Base-by-base conservation (phyloP, 148 eudicot genomes). In the Vaccinium vitisidaea region DNA sequence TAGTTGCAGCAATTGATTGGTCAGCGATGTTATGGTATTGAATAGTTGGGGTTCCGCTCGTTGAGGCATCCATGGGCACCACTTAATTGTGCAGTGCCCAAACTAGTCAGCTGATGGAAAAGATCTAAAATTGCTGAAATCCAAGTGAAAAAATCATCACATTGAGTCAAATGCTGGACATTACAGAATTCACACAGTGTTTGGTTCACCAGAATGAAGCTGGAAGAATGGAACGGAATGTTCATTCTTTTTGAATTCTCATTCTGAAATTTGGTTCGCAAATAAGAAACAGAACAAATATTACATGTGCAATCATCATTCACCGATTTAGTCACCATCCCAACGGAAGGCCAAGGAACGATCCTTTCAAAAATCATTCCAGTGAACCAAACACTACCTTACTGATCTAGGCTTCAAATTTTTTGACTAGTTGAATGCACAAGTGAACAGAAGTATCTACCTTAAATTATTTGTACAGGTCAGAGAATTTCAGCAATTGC, bases 61-160 rank as follows among this genome's bases (percentile, higher is more conserved):
- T 84, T 21, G 98, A 89, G 88, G 95, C 92, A 67, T 96, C 99
- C 99, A 96, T 93, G 93, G 94, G 94, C 94, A 92, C 94, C 86
- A 92, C 90, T 87, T 65, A 65, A 55, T 49, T 74, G 80, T 89
- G 94, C 92, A 94, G 95, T 93, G 93, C 95, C 94, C 94, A 70
- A 81, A 85, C 67, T 83, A 85, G 88, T 83, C 61, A 73, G 52
- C 77, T 19, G 39, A 69, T 83, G 73, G 73, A 67, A 1, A 84
- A 77, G 70, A 77, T 77, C 55, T 50, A 67, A 74, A 73, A 73
- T 27, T 80, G 63, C 86, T 86, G 85, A 16, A 76, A 85, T 19
- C 12, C 15, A 84, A 65, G 48, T 36, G 86, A 8, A 61, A 77
- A 84, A 59, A 70, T 84, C 83, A 69, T 53, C 80, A 56, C 83